A percentile compares a stretch with the other conserved stretches of the same genome.
Evolutionary conservation across 371 early-diverging fungal species (phyloP).

Genomic region (Lichtheimia ramosa): DNA sequence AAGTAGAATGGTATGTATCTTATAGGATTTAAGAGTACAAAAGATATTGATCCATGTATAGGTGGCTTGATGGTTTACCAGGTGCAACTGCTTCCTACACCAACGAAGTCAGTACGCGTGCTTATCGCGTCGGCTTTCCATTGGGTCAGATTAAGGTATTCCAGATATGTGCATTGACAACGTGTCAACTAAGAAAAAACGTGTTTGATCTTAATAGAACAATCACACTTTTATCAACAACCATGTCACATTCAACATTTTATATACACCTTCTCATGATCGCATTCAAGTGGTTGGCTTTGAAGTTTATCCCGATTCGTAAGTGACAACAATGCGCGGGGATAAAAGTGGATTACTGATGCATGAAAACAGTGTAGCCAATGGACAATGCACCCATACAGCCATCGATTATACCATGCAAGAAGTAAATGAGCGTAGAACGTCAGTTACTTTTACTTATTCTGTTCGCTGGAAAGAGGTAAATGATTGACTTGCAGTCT

Average conservation of each 20-base stretch:
- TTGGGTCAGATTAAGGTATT: constrained; percentile 35
- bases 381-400: constrained; percentile 36
- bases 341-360: background rate
- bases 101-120: constrained; percentile 42
- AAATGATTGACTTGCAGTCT: background rate
- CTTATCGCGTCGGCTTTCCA: constrained; percentile 48
- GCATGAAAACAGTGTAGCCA: constrained; percentile 20
- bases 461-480: constrained; percentile 49
- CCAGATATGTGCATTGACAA: background rate
- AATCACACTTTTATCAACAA: constrained; percentile 38
- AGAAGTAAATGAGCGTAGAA: constrained; percentile 28
- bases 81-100: constrained; percentile 52
- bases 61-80: constrained; percentile 45
- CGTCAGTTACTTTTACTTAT: constrained; percentile 36
- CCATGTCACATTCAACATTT: constrained; percentile 43
- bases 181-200: background rate
- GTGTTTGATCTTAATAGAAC: constrained; percentile 14
- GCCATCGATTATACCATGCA: constrained; percentile 40
- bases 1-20: constrained; percentile 41
- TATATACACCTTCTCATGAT: constrained; percentile 20
- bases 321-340: constrained; percentile 7
- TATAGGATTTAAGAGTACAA: too few species aligned
- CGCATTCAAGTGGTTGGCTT: constrained; percentile 37
- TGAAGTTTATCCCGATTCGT: constrained; percentile 54
- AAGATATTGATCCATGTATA: constrained; percentile 1